These are phyloP conservation scores for Clonostachys rhizophaga DNA, from an alignment of 2,329 filamentous ascomycete genomes.

Conservation along the genomic window DNA sequence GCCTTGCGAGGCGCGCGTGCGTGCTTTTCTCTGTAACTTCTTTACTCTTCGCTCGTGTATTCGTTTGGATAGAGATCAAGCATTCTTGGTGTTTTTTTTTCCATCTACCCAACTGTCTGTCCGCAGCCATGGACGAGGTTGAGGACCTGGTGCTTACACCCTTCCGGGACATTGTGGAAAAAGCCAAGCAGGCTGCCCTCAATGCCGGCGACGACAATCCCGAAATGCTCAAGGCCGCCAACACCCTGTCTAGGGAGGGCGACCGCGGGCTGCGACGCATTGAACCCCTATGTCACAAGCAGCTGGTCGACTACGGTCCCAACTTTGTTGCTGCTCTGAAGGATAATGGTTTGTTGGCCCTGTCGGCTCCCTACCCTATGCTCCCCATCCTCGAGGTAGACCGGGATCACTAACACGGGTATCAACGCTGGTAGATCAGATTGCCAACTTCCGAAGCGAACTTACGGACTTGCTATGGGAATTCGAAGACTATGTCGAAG, in stretches of 20 bases:
- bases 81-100: no score
- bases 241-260: conserved; percentile 40
- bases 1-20: no score
- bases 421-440: conserved; percentile 31
- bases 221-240: conserved; percentile 43
- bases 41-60: no score
- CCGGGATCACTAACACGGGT: background rate
- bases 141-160: conserved; percentile 40
- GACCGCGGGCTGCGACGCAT: conserved; percentile 44
- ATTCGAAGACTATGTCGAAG: conserved; percentile 49
- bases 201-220: conserved; percentile 37
- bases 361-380: background rate
- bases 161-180: conserved; percentile 48
- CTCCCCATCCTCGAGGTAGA: background rate
- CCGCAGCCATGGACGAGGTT: conserved; percentile 28
- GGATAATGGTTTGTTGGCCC: conserved; percentile 41
- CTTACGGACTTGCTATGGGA: conserved; percentile 49
- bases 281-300: conserved; percentile 44
- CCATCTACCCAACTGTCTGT: no score
- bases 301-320: conserved; percentile 40
- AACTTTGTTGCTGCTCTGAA: conserved; percentile 47
- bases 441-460: conserved; percentile 39
- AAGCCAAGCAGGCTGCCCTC: conserved; percentile 37
- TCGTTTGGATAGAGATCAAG: no score
- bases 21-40: no score